A percentile compares a stretch with the other conserved stretches of the same genome.
Conservation (phyloP, 2,329 filamentous ascomycete species). For the Talaromyces sp. region DNA sequence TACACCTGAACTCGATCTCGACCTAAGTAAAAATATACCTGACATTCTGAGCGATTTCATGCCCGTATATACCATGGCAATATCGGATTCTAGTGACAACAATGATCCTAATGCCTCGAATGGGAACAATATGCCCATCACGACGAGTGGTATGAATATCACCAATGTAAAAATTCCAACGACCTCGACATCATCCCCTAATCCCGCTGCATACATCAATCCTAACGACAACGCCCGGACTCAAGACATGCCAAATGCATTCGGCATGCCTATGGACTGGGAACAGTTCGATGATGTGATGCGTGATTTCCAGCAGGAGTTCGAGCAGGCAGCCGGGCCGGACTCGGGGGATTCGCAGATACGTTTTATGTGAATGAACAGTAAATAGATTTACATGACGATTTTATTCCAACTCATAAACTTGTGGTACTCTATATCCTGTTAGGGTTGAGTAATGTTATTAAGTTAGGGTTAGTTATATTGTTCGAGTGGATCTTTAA, state of each 20-base stretch:
- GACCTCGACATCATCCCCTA: neutral
- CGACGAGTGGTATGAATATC: neutral
- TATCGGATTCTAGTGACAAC: neutral
- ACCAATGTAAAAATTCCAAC: neutral
- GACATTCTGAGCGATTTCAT: conserved; percentile 30
- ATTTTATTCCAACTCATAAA: too few relatives aligned
- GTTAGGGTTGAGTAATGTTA: neutral
- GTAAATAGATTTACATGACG: neutral
- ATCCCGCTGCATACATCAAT: neutral
- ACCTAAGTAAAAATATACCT: conserved; percentile 27
- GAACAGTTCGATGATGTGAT: conserved; percentile 39
- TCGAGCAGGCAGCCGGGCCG: conserved; percentile 24
- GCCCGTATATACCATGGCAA: conserved; percentile 26
- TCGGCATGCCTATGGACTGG: conserved; percentile 28
- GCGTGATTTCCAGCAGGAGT: conserved; percentile 38
- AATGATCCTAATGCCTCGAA: neutral
- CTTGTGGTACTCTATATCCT: neutral
- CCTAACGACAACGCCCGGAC: neutral
- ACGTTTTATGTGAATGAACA: conserved; percentile 9
- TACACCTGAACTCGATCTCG: conserved; percentile 20
- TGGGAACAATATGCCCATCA: neutral
- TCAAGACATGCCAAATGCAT: neutral
- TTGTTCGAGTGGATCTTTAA: neutral
- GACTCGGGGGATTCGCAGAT: conserved; percentile 20
- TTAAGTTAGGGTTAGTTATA: neutral